Evolutionary conservation across 2,329 filamentous ascomycete species (phyloP).

Genomic region (Epichloe coenophiala): DNA sequence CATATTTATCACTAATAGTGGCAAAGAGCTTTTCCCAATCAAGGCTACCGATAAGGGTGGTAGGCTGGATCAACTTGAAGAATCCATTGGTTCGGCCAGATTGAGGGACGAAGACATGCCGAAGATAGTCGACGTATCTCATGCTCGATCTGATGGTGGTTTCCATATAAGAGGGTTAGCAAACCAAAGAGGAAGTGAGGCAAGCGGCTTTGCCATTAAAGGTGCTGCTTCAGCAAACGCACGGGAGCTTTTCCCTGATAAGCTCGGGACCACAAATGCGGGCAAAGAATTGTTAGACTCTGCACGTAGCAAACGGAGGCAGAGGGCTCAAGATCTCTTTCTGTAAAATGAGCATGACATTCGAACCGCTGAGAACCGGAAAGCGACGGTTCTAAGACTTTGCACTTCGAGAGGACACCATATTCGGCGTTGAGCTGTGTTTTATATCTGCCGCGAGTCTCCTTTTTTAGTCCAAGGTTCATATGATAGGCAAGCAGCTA

Average conservation of each 20-base stretch:
- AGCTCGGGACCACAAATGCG: slow-evolving; percentile 40
- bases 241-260: slow-evolving; percentile 58
- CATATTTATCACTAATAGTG: slow-evolving; percentile 16
- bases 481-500: not conserved
- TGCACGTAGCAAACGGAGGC: slow-evolving; percentile 39
- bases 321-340: slow-evolving; percentile 62
- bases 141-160: slow-evolving; percentile 25
- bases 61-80: slow-evolving; percentile 25
- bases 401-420: no score
- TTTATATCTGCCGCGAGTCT: not conserved
- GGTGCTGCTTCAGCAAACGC: slow-evolving; percentile 36
- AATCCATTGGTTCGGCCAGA: slow-evolving; percentile 24
- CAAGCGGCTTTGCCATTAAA: slow-evolving; percentile 51
- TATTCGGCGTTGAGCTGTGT: not conserved
- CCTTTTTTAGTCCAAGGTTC: not conserved
- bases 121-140: slow-evolving; percentile 44
- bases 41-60: slow-evolving; percentile 16
- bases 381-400: no score
- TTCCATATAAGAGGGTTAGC: slow-evolving; percentile 50
- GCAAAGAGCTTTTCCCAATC: slow-evolving; percentile 27
- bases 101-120: slow-evolving; percentile 28
- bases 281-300: slow-evolving; percentile 56
- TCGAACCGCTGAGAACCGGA: not conserved
- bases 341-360: slow-evolving; percentile 24
- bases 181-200: slow-evolving; percentile 27